phyloP scores from a whole-genome alignment of 78 protist genomes.

The Emiliania huxleyi region DNA sequence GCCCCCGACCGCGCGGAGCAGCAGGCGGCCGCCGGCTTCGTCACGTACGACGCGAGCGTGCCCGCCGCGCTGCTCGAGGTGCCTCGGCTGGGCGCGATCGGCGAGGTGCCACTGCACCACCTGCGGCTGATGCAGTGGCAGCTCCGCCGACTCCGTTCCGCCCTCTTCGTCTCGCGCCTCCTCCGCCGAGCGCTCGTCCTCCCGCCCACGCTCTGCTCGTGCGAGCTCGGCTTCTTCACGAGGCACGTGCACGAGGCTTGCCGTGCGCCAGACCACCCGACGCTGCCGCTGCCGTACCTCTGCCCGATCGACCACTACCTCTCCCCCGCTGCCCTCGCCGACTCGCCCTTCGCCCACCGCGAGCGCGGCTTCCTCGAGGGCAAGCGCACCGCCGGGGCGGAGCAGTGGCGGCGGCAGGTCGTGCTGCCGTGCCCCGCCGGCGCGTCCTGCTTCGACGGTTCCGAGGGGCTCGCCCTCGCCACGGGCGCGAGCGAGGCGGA shows the following conservation, averaged over 20 bases:
- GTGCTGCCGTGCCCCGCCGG: background rate
- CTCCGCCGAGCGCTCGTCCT: background rate
- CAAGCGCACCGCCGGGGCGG: background rate
- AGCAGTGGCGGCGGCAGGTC: background rate
- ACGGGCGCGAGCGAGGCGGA: background rate
- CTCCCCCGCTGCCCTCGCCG: background rate
- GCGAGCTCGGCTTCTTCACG: background rate
- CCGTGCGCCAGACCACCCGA: background rate
- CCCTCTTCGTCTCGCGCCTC: constrained; percentile 14
- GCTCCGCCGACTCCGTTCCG: background rate
- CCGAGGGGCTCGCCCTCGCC: background rate
- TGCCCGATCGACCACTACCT: constrained; percentile 18
- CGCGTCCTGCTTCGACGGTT: background rate
- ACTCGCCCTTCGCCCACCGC: background rate
- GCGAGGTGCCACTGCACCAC: background rate
- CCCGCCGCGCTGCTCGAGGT: background rate
- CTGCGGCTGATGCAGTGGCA: background rate
- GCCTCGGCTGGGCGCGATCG: background rate
- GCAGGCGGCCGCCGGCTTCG: background rate
- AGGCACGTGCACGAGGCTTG: background rate
- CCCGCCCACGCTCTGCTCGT: background rate
- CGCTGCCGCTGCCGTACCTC: background rate
- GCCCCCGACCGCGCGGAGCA: background rate
- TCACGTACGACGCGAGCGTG: background rate
- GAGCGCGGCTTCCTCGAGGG: background rate